phyloP scores from a whole-genome alignment of 768 basidiomycete genomes.

The Xerocomus brunneocitrinus region DNA sequence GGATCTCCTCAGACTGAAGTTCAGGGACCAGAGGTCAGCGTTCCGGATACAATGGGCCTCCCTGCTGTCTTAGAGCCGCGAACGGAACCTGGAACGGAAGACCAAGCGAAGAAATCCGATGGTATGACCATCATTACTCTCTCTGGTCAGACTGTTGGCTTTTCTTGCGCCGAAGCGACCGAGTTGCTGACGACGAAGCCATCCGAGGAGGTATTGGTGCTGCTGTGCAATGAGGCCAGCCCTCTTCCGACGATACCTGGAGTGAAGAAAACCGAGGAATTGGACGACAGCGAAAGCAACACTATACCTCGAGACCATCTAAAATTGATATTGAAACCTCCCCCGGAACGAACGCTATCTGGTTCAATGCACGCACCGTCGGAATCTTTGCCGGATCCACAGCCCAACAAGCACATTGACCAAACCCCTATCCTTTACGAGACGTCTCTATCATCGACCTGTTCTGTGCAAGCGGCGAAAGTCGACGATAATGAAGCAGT shows the following conservation, averaged over 20 bases:
- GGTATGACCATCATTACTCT: too few species aligned
- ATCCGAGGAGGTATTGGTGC: not conserved
- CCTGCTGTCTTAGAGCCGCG: not conserved
- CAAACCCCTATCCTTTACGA: not conserved
- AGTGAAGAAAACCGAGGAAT: not conserved
- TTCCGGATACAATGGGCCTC: not conserved
- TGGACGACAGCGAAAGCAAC: not conserved
- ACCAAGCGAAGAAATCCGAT: not conserved
- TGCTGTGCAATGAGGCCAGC: not conserved
- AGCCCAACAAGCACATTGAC: not conserved
- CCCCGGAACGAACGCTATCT: slow-evolving; percentile 4
- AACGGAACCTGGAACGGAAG: not conserved
- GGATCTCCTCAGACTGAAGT: not conserved
- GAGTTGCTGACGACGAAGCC: not conserved
- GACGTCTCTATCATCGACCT: not conserved
- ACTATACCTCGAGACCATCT: not conserved
- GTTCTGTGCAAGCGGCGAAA: not conserved
- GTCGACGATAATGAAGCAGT: not conserved
- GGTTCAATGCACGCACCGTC: slow-evolving; percentile 17
- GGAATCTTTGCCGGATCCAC: not conserved
- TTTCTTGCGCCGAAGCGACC: not conserved
- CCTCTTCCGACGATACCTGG: not conserved
- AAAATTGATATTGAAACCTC: not conserved
- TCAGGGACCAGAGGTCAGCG: not conserved
- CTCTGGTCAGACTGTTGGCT: not conserved